A percentile compares a stretch with the other conserved stretches of the same genome.
phyloP scores from a whole-genome alignment of 2,329 filamentous ascomycete genomes.

The Teratosphaeria viscida region DNA sequence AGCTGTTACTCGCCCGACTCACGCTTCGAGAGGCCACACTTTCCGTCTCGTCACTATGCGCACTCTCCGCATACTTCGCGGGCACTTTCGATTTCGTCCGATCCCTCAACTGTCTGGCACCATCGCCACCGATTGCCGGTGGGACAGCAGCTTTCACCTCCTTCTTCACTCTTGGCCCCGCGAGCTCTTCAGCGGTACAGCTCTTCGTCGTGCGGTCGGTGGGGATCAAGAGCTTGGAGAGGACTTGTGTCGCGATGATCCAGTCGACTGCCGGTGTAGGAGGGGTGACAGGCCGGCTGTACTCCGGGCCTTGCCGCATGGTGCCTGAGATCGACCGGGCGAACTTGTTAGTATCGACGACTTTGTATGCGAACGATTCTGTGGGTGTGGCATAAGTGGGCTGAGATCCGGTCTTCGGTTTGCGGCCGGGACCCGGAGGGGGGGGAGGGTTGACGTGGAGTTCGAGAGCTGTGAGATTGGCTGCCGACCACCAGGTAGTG shows the following conservation, averaged over 20 bases:
- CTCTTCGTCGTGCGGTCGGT: constrained; percentile 63
- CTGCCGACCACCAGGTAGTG: constrained; percentile 36
- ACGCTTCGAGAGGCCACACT: constrained; percentile 14
- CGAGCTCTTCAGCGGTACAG: constrained; percentile 66
- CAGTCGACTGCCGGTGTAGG: constrained; percentile 76
- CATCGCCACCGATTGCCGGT: not conserved
- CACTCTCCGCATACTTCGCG: constrained; percentile 12
- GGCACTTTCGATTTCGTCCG: constrained; percentile 13
- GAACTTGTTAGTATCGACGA: constrained; percentile 56
- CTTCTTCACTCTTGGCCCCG: constrained; percentile 41
- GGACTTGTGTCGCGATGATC: constrained; percentile 71
- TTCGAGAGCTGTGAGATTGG: constrained; percentile 60
- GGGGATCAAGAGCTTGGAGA: constrained; percentile 75
- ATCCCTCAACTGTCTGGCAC: constrained; percentile 50
- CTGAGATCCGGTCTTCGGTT: constrained; percentile 31
- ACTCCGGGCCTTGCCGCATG: constrained; percentile 22
- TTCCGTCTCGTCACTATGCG: constrained; percentile 16
- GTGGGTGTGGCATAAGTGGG: constrained; percentile 82
- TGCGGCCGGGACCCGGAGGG: constrained; percentile 37
- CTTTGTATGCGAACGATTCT: constrained; percentile 74
- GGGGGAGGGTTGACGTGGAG: constrained; percentile 42
- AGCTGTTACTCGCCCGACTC: constrained; percentile 7
- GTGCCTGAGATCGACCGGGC: constrained; percentile 53
- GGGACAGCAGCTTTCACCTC: constrained; percentile 52
- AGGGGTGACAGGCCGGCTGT: constrained; percentile 40